phyloP scores from a whole-genome alignment of 1,284 basidiomycete species.

The Malassezia globosa region DNA sequence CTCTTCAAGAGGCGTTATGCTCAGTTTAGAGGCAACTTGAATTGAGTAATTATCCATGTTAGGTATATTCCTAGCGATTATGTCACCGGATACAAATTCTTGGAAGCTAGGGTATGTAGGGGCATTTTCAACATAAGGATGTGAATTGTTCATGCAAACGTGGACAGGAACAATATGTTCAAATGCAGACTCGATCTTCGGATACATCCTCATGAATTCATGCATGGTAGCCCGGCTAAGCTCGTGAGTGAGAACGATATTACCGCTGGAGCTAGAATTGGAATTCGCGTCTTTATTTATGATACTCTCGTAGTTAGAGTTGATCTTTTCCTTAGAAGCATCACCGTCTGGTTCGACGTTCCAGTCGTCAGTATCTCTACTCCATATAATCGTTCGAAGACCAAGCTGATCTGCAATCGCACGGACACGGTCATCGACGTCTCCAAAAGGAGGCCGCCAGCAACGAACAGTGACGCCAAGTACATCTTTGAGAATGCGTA shows the following conservation, averaged over 20 bases:
- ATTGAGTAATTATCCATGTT: constrained; percentile 12
- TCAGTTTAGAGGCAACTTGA: constrained; percentile 1
- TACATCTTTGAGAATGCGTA: constrained; percentile 51
- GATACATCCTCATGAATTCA: constrained; percentile 32
- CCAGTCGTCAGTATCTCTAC: constrained; percentile 51
- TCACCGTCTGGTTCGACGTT: constrained; percentile 42
- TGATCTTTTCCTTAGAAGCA: constrained; percentile 45
- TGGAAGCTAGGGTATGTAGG: constrained; percentile 44
- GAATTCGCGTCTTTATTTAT: constrained; percentile 47
- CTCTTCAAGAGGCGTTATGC: neutral
- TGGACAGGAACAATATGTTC: constrained; percentile 40
- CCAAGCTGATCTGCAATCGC: constrained; percentile 51
- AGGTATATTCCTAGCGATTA: constrained; percentile 30
- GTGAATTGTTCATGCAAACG: constrained; percentile 38
- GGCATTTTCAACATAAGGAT: constrained; percentile 49
- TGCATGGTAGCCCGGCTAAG: constrained; percentile 39
- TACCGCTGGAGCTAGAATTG: constrained; percentile 42
- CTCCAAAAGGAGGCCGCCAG: constrained; percentile 52
- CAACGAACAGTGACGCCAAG: constrained; percentile 51
- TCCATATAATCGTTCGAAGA: constrained; percentile 52
- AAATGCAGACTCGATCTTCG: constrained; percentile 32
- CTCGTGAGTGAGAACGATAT: constrained; percentile 42
- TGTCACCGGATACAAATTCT: constrained; percentile 27
- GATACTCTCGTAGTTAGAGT: constrained; percentile 50
- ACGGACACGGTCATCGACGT: constrained; percentile 53